phyloP scores from a whole-genome alignment of 352 stramenopile species.

The Globisporangium irregulare region DNA sequence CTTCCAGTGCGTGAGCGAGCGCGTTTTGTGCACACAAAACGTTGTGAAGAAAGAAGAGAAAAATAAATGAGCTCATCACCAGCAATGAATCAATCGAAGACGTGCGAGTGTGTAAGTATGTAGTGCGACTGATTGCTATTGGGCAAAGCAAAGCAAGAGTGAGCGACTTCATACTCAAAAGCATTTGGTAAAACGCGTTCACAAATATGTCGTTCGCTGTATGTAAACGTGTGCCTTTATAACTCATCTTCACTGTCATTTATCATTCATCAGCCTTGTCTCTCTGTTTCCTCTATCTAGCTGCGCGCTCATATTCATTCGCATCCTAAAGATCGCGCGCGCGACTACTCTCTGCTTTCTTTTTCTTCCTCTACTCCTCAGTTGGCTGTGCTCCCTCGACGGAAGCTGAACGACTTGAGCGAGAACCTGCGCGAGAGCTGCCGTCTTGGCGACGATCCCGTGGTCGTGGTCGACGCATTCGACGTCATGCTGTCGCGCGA shows the following conservation, averaged over 20 bases:
- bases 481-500: conserved; percentile 18
- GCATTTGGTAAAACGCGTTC: not conserved
- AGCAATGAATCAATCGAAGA: not conserved
- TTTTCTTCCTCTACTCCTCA: not conserved
- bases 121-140: not conserved
- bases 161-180: not conserved
- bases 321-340: not conserved
- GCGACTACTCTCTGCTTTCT: not conserved
- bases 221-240: not conserved
- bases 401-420: conserved; percentile 31
- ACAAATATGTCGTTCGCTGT: not conserved
- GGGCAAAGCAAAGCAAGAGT: not conserved
- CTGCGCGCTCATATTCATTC: not conserved
- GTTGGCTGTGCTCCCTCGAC: conserved; percentile 23
- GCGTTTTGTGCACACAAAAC: not conserved
- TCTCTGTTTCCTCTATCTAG: not conserved
- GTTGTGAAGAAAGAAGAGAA: not conserved
- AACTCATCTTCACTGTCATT: not conserved
- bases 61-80: not conserved
- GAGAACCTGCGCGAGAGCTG: conserved; percentile 29
- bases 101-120: too few relatives aligned
- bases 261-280: not conserved
- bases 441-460: conserved; percentile 14
- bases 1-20: not conserved
- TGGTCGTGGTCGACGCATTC: conserved; percentile 20